Evolutionary conservation across 2,329 filamentous ascomycete genomes (phyloP).

Genomic region (Colletotrichum sp.): DNA sequence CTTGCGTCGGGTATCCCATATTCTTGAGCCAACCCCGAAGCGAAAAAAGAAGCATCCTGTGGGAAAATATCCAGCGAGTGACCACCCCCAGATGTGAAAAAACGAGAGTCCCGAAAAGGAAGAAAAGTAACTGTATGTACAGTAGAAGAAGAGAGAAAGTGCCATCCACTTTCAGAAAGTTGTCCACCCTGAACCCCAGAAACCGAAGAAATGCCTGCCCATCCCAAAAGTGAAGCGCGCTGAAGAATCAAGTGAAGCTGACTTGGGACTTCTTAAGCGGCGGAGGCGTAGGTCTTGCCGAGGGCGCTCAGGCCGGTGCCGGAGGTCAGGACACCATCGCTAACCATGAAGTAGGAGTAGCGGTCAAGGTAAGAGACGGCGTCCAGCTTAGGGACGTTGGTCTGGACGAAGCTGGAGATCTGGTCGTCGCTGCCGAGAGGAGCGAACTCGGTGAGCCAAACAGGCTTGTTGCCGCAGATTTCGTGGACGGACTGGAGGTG

Average conservation of each 20-base stretch:
- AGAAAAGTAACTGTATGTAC: constrained; percentile 33
- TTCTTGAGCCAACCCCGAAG: constrained; percentile 11
- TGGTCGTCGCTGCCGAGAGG: constrained; percentile 49
- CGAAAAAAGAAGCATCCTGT: constrained; percentile 17
- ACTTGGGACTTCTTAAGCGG: constrained; percentile 6
- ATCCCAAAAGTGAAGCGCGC: not conserved
- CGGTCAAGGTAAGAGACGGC: constrained; percentile 54
- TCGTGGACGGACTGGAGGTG: constrained; percentile 55
- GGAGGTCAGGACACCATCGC: constrained; percentile 46
- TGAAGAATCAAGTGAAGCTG: not conserved
- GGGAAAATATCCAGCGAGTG: constrained; percentile 21
- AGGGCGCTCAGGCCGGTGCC: constrained; percentile 45
- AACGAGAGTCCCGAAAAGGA: constrained; percentile 15
- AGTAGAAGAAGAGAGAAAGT: constrained; percentile 31
- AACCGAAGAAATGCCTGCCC: not conserved
- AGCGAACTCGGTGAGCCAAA: constrained; percentile 72
- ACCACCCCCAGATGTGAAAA: constrained; percentile 23
- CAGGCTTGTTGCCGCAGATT: constrained; percentile 51
- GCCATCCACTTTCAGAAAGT: not conserved
- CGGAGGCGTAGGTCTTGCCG: constrained; percentile 55
- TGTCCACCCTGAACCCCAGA: not conserved
- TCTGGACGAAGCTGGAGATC: constrained; percentile 52
- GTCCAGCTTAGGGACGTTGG: constrained; percentile 54
- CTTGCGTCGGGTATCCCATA: constrained; percentile 15
- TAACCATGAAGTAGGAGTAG: constrained; percentile 64